phyloP scores from a whole-genome alignment of 2,329 filamentous ascomycete species.

The Trichoderma simmonsii region DNA sequence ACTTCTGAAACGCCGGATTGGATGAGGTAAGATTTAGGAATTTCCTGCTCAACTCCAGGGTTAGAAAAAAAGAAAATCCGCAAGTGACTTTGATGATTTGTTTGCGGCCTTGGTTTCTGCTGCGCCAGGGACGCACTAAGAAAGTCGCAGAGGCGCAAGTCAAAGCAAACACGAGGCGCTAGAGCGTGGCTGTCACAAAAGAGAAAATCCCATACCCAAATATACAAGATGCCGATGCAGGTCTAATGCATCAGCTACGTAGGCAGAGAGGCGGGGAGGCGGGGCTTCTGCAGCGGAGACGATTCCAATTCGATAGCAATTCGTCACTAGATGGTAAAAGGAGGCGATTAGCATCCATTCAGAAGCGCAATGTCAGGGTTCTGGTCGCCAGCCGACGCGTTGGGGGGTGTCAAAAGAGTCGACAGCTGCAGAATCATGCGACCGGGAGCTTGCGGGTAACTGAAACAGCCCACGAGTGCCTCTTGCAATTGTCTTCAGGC shows the following conservation, averaged over 20 bases:
- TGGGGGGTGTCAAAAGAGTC: background rate
- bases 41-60: background rate
- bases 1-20: background rate
- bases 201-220: background rate
- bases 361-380: constrained; percentile 9
- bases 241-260: constrained; percentile 18
- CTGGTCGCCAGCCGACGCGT: constrained; percentile 1
- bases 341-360: constrained; percentile 17
- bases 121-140: background rate
- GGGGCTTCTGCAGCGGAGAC: constrained; percentile 17
- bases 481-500: background rate
- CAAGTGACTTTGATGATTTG: background rate
- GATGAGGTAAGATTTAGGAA: background rate
- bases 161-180: constrained; percentile 2
- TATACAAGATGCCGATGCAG: constrained; percentile 9
- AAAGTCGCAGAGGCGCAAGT: background rate
- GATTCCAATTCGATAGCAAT: constrained; percentile 17
- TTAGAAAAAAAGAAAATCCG: background rate
- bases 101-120: background rate
- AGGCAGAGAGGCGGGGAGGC: constrained; percentile 13
- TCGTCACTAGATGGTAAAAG: constrained; percentile 9
- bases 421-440: background rate
- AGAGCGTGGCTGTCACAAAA: background rate
- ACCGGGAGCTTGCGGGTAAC: background rate
- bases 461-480: background rate